phyloP scores from a whole-genome alignment of 2,329 filamentous ascomycete genomes.

The Diplodia scrobiculata region DNA sequence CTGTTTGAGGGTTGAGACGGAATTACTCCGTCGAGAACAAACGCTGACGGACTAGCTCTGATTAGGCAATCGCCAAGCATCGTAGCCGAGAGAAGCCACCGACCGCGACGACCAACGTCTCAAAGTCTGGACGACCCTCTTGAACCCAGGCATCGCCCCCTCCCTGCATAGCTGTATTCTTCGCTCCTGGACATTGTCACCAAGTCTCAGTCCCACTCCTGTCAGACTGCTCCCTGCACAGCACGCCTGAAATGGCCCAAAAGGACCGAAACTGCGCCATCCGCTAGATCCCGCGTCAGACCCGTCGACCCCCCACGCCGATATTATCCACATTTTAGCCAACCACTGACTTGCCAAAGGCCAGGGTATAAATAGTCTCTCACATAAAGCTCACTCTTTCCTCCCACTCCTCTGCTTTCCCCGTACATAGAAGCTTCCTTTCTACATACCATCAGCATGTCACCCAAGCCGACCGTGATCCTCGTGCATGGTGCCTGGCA shows the following conservation, averaged over 20 bases:
- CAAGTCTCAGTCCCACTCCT: background rate
- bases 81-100: background rate
- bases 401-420: background rate
- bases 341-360: background rate
- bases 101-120: background rate
- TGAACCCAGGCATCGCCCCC: background rate
- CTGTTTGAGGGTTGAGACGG: background rate
- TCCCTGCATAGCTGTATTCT: background rate
- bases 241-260: background rate
- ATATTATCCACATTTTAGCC: background rate
- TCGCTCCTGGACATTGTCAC: background rate
- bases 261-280: background rate
- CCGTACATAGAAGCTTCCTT: background rate
- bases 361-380: background rate
- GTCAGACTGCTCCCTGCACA: background rate
- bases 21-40: background rate
- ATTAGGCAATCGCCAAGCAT: background rate
- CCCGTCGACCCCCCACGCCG: background rate
- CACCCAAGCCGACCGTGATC: conserved; percentile 30
- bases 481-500: conserved; percentile 37
- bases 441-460: background rate
- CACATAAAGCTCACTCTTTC: background rate
- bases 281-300: background rate
- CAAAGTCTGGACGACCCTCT: background rate
- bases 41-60: background rate